Percentiles rank a stretch among this genome's conserved stretches.
phyloP scores from a whole-genome alignment of 2,329 filamentous ascomycete species.

The Claviceps sp. region DNA sequence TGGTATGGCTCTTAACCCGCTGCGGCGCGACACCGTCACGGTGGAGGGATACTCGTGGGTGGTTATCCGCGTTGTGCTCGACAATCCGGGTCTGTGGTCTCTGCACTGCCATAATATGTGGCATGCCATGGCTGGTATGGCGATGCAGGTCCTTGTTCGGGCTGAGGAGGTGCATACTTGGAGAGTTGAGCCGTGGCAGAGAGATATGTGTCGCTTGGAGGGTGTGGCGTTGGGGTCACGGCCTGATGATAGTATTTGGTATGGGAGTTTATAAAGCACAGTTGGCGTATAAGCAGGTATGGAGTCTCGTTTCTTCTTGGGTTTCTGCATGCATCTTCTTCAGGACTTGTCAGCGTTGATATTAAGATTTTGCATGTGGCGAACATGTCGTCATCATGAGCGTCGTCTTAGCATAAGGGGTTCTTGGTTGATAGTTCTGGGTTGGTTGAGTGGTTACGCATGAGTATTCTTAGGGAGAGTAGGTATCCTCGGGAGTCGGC shows the following conservation, averaged over 20 bases:
- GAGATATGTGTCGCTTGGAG: conserved; percentile 15
- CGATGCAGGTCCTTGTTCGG: conserved; percentile 40
- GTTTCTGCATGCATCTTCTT: neutral
- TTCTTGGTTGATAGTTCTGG: too few species aligned
- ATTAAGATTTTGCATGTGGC: neutral
- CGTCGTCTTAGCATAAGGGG: too few species aligned
- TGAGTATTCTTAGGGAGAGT: too few species aligned
- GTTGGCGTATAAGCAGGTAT: neutral
- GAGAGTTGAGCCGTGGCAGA: conserved; percentile 12
- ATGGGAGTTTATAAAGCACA: conserved; percentile 17
- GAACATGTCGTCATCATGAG: neutral
- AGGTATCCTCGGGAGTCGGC: too few species aligned
- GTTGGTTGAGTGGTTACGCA: too few species aligned
- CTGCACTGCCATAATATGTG: conserved; percentile 47
- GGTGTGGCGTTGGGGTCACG: conserved; percentile 20
- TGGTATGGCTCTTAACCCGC: conserved; percentile 15
- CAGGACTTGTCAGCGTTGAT: neutral
- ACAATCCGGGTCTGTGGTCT: conserved; percentile 45
- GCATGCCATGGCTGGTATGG: conserved; percentile 44
- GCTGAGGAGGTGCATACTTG: conserved; percentile 16
- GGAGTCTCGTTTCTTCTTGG: neutral
- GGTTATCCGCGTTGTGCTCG: conserved; percentile 38
- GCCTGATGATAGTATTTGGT: conserved; percentile 23
- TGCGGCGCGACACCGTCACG: conserved; percentile 31
- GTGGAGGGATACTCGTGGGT: conserved; percentile 42